phyloP scores from a whole-genome alignment of 2,329 filamentous ascomycete genomes.

The Colletotrichum sp. region DNA sequence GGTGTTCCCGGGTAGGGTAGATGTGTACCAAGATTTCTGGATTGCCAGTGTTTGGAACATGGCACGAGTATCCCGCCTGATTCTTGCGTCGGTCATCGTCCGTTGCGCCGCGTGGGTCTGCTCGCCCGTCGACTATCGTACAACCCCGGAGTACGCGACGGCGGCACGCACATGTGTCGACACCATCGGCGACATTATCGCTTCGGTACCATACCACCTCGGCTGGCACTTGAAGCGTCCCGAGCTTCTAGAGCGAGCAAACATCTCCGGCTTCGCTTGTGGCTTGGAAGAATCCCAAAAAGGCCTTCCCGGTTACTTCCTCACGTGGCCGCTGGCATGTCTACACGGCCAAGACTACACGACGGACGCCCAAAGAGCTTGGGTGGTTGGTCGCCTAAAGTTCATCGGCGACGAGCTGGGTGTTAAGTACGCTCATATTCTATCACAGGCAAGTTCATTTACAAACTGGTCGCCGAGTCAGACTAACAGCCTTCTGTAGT shows the following conservation, averaged over 20 bases:
- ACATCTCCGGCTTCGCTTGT: conserved; percentile 51
- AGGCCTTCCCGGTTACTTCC: conserved; percentile 62
- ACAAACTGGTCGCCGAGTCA: conserved; percentile 27
- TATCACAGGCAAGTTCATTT: conserved; percentile 51
- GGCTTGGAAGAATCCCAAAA: conserved; percentile 56
- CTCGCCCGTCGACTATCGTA: conserved; percentile 65
- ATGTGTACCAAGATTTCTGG: conserved; percentile 64
- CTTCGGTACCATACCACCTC: conserved; percentile 65
- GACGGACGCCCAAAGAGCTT: conserved; percentile 62
- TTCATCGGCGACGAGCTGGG: conserved; percentile 62
- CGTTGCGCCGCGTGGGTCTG: conserved; percentile 67
- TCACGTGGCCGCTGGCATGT: conserved; percentile 63
- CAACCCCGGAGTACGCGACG: conserved; percentile 65
- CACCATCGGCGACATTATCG: conserved; percentile 63
- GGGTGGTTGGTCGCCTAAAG: conserved; percentile 57
- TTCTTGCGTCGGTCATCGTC: conserved; percentile 59
- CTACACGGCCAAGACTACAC: conserved; percentile 62
- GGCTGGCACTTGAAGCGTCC: conserved; percentile 59
- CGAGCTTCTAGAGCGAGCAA: conserved; percentile 42
- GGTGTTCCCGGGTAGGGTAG: conserved; percentile 64
- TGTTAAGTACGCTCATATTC: conserved; percentile 61
- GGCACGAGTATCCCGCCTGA: conserved; percentile 56
- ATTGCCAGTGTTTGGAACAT: conserved; percentile 64
- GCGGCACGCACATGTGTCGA: conserved; percentile 56
- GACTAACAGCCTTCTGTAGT: conserved; percentile 28